These are phyloP conservation scores for Yamadazyma membranifaciens DNA, from an alignment of 1,139 yeast genomes.

Conservation along the genomic window DNA sequence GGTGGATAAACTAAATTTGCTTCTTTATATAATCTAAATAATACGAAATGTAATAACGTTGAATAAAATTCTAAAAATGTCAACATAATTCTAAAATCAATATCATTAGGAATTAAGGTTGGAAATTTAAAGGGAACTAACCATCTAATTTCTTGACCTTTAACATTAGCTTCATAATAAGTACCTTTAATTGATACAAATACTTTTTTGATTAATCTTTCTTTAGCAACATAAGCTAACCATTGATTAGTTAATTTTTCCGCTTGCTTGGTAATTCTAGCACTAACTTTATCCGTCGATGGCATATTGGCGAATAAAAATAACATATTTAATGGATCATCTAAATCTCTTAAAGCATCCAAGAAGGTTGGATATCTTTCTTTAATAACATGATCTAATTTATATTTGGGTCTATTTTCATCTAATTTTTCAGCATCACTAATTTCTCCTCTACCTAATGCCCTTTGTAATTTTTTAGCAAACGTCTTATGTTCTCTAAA, in stretches of 20 bases:
- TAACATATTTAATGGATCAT: conserved; percentile 93
- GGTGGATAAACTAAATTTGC: conserved; percentile 91
- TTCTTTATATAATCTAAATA: conserved; percentile 83
- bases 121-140: conserved; percentile 96
- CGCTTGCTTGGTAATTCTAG: conserved; percentile 82
- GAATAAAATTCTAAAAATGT: conserved; percentile 95
- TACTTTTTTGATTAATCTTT: conserved; percentile 78
- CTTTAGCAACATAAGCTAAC: conserved; percentile 91
- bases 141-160: conserved; percentile 95
- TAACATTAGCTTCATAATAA: conserved; percentile 85
- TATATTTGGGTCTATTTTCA: conserved; percentile 76
- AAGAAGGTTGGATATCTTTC: conserved; percentile 94
- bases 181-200: conserved; percentile 97
- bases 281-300: conserved; percentile 79
- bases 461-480: conserved; percentile 85
- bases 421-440: conserved; percentile 86
- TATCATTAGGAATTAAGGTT: conserved; percentile 88
- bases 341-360: conserved; percentile 90
- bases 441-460: conserved; percentile 90
- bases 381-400: conserved; percentile 84
- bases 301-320: conserved; percentile 94
- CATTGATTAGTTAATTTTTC: conserved; percentile 87
- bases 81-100: conserved; percentile 95
- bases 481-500: conserved; percentile 96
- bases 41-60: conserved; percentile 82